Base-by-base conservation (phyloP, 1,139 yeast genomes). In the Candida sp. region DNA sequence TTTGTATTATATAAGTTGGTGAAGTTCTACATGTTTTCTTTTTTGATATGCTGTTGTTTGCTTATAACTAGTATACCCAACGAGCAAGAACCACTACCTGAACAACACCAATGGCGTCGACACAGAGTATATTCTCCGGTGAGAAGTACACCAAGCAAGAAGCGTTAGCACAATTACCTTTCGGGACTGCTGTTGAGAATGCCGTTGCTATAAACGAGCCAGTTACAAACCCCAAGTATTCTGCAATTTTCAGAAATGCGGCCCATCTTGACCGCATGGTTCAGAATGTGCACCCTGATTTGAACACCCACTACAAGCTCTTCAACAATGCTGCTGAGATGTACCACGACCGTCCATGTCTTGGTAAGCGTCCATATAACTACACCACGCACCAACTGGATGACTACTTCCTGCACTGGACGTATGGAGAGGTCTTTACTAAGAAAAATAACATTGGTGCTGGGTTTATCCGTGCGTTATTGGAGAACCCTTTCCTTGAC, bases 261-360 rank as follows among this genome's bases (percentile, higher is more conserved):
- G 58, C 55, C 1, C 32, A 39, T 12, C 45, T 55, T 3, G 32
- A 46, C 28, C 31, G 51, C n/a, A 46, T 59, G 22, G 45, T 56
- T 38, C 45, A 42, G 3, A 48, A 55, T 11, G 47, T 61, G 34
- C 65, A 61, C 48, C 63, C 60, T 4, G 65, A 60, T 6, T 58
- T 71, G 42, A 60, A 65, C 46, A 72, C 77, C 6, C 70, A 69
- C 50, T 61, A 62, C 39, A 63, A 63, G 34, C 52, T 69, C 33
- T 68, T 72, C 57, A 58, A 60, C 47, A 54, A 58, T 46, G 63
- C 75, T 3, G 74, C 60, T 5, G 49, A 48, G 9, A 12, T 49
- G 12, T 60, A 55, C 43, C 59, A 57, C 3, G 55, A 63, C 37
- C 55, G 57, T n/a, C 72, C 70, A 1, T 69, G 75, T 52, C 58